Percentiles rank a stretch among this genome's conserved stretches.
Conservation (phyloP, 2,329 filamentous ascomycete species). For the Neoscytalidium dimidiatum region DNA sequence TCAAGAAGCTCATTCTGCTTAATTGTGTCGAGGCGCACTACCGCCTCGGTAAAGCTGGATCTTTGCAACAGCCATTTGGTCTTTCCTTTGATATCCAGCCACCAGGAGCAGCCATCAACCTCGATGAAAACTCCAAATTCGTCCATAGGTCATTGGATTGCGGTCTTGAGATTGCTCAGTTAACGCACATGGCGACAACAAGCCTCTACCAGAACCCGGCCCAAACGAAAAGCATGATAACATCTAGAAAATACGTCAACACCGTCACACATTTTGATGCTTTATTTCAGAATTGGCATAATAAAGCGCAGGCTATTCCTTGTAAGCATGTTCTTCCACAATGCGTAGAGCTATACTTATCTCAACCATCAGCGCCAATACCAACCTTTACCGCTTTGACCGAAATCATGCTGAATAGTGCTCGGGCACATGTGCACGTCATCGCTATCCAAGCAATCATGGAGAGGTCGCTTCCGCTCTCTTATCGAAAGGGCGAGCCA, state of each 20-base stretch:
- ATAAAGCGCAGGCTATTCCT: neutral
- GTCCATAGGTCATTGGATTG: neutral
- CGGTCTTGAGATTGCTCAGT: neutral
- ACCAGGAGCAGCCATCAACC: neutral
- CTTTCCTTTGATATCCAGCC: conserved; percentile 6
- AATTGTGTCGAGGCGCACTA: neutral
- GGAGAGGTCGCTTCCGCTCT: conserved; percentile 7
- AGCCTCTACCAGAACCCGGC: neutral
- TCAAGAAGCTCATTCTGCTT: conserved; percentile 5
- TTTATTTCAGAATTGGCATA: neutral
- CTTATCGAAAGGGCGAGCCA: neutral
- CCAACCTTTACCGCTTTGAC: neutral
- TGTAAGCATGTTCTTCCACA: neutral
- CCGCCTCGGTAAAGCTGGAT: neutral
- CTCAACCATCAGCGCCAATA: neutral
- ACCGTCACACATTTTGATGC: conserved; percentile 1
- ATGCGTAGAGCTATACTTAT: neutral
- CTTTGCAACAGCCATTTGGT: conserved; percentile 8
- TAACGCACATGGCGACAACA: neutral
- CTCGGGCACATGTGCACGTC: conserved; percentile 8
- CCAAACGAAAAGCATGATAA: conserved; percentile 8
- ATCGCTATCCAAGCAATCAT: conserved; percentile 16
- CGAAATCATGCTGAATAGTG: conserved; percentile 8
- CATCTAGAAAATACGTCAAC: neutral
- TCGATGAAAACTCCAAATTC: neutral